Evolutionary conservation across 371 early-diverging fungal species (phyloP), one percentile per base, ranked within the genome.

Genomic region (Rhizopus delemar): DNA sequence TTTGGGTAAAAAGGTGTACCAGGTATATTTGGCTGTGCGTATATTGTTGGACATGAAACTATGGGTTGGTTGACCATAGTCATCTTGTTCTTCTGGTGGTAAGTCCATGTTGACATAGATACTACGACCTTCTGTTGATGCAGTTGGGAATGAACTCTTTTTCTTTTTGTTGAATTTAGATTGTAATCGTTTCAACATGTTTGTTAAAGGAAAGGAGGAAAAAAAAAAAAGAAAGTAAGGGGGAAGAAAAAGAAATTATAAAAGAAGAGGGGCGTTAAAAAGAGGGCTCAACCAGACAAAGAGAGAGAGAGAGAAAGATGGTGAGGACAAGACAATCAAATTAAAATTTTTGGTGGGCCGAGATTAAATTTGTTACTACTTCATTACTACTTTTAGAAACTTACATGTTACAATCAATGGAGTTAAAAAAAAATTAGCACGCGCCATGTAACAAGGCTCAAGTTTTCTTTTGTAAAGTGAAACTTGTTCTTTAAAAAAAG

Each of bases 1-100:
- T 65, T 91, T 89, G 38, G 99, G 99, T 52, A 99, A 48, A 66
- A 99, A 99, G 0, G 90, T 90, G 51, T 89, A 67, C 54, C 86
- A 73, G 35, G 90, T 94, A 76, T 90, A 97, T 74, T 89, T 95
- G 46, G 93, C 88, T 45, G 91, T 94, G 54, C 75, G 82, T 63
- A 95, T 87, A 36, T 83, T 81, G 74, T 95, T 95, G 63, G 83
- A 71, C 29, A 72, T 51, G 43, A 59, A 76, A 7, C 35, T 15
- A 31, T 52, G 53, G 0, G 56, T 64, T 0, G 78, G 78, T 53
- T 78, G 78, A 11, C 70, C 74, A 56, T 73, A 78, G 41, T 76
- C 75, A 51, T 76, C 73, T 12, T 71, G 55, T 53, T 74, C 68
- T 13, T 73, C 75, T 16, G 57, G 29, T 36, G 77, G 72, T 46